Base-by-base conservation (phyloP, 768 basidiomycete species). In the Psilocybe cyanescens region DNA sequence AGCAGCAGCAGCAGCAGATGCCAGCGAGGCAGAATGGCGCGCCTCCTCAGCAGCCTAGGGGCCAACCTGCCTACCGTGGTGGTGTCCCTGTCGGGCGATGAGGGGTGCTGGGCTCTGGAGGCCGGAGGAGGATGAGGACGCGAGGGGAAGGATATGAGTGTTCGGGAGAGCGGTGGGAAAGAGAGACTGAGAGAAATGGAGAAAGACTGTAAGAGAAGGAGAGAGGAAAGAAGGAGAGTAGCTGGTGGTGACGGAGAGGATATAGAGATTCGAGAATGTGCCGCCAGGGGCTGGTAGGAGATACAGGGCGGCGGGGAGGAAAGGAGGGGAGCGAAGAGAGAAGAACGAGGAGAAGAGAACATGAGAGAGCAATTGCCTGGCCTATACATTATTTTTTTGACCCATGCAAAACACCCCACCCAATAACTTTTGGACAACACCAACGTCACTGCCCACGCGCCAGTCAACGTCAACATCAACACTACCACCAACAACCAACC, bases 81-180 rank as follows among this genome's bases (percentile, higher is more conserved):
- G 74, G 76, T 56, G 76, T 70, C 3, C 71, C 78, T 57, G 77
- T 74, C 41, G 71, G 67, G 39, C 72, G 79, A 65, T 78, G 74
- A 80, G 0, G 4, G n/a, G 52, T 4, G 12, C 14, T 50, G 17
- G 4, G 33, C 28, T 35, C 7, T 44, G 16, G 41, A 44, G 41
- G 9, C 4, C 0, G 41, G 2, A 12, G 3, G 41, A 44, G 41
- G 41, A 44, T 1, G 41, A 44, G 41, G 41, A 8, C 41, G 8
- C 41, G 41, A 44, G 41, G 8, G n/a, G 41, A 44, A 44, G 41
- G 41, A 8, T 35, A 2, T 35, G 33, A 35, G 11, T 35, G 33
- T 11, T 35, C 2, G 33, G 33, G 33, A 24, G 24, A 24, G 24
- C 24, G 2, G 24, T 24, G 16, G 41, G 41, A 29, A 46, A 31